Evolutionary conservation across 208 protist genomes (phyloP), one percentile per base, ranked within the genome.

Genomic region (Wallacemonas collosoma): DNA sequence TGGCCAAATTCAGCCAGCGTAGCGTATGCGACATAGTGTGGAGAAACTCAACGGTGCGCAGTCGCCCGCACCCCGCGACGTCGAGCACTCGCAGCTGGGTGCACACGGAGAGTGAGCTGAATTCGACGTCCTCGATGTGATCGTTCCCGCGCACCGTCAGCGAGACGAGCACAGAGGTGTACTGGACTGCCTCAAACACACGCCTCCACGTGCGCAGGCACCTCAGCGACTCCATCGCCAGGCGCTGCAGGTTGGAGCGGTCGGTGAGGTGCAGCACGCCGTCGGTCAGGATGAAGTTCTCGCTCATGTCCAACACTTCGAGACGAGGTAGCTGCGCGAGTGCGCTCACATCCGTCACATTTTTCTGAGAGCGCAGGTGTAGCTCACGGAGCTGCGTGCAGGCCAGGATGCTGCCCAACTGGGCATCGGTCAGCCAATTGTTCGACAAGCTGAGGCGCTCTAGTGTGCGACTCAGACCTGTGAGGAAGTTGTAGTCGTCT

Each of bases 311-410:
- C 9, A 93, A 72, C 36, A 85, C 78, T 17, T 82, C 44, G n/a
- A 95, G 72, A 4, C 69, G 72, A 11, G 47, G 67, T 35, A 95
- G 71, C 35, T 73, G 50, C 45, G 58, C 71, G 36, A 95, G 71
- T 7, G 68, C 55, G 17, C 68, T 72, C 12, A 93, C 58, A 47
- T 77, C 73, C 8, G 80, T 86, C 12, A 93, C 64, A 47, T 82
- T 81, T 40, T 81, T 85, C 36, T 93, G 82, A 5, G 82, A 78
- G 50, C 85, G 58, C 14, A 93, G 56, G 61, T 88, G 81, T 5
- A 95, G 70, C 62, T 88, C 82, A 6, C 81, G 74, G 5, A 95
- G 82, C 2, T 83, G 67, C 14, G 62, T 68, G 51, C 83, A 86
- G 15, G 76, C 51, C 14, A 66, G 63, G 38, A 95, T 70, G 76